Evolutionary conservation across 176 grass and related monocot genomes (phyloP).

Genomic region (Lolium rigidum): DNA sequence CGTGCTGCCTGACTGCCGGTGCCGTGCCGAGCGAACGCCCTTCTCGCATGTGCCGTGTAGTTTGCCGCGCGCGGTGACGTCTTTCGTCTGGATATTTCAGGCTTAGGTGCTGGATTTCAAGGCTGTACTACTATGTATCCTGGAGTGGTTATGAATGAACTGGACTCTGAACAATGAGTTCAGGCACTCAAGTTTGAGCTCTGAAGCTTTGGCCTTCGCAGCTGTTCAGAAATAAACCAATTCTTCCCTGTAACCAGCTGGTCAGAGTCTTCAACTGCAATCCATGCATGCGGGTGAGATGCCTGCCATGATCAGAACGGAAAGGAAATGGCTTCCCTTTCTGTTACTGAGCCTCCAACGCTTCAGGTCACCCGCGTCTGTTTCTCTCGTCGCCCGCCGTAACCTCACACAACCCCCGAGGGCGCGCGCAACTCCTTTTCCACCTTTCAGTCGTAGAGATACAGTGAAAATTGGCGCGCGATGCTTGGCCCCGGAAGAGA

Average conservation of each 20-base stretch:
- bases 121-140: neutral
- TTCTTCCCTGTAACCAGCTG: neutral
- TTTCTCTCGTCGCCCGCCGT: neutral
- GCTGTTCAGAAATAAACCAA: neutral
- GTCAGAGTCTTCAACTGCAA: conserved; percentile 5
- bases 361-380: neutral
- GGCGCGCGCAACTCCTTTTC: neutral
- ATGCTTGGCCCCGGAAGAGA: conserved; percentile 20
- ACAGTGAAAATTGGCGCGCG: conserved; percentile 19
- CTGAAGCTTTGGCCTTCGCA: neutral
- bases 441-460: neutral
- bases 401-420: neutral
- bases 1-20: no score
- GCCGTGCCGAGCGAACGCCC: no score
- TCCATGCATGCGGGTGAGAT: neutral
- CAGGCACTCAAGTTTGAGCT: no score
- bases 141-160: neutral
- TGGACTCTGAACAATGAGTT: neutral
- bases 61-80: neutral
- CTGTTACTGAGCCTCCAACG: neutral
- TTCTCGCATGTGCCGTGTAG: neutral
- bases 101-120: conserved; percentile 1
- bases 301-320: neutral
- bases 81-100: neutral
- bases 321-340: neutral